Percentiles rank a stretch among this genome's conserved stretches.
phyloP scores from a whole-genome alignment of 768 basidiomycete species.

The Kwoniella heveanensis region DNA sequence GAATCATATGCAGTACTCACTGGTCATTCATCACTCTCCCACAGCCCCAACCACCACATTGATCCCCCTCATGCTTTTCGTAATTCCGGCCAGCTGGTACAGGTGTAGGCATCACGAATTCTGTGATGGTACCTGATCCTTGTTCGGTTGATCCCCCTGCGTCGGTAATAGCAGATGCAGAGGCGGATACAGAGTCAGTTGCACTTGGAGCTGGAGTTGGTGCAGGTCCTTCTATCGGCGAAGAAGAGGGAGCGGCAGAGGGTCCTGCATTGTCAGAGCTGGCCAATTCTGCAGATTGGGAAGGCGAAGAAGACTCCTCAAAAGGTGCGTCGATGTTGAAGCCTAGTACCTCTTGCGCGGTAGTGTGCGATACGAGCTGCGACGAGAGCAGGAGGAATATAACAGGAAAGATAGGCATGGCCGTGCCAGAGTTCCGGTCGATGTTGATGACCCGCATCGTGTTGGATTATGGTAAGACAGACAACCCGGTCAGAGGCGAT shows the following conservation, averaged over 20 bases:
- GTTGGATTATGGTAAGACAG: too few relatives aligned
- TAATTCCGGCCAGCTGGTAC: slow-evolving; percentile 15
- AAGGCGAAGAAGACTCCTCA: not conserved
- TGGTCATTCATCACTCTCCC: slow-evolving; percentile 27
- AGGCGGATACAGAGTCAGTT: not conserved
- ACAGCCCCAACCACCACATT: slow-evolving; percentile 37
- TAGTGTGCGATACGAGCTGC: not conserved
- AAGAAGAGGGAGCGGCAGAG: too few relatives aligned
- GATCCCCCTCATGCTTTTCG: slow-evolving; percentile 20
- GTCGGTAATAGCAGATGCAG: not conserved
- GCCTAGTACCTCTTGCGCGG: slow-evolving; percentile 2
- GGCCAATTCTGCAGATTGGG: not conserved
- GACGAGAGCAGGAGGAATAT: not conserved
- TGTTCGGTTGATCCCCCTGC: not conserved
- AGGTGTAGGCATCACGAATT: slow-evolving; percentile 28
- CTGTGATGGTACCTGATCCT: slow-evolving; percentile 8
- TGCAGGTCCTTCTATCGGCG: too few relatives aligned
- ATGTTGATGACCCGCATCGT: too few relatives aligned
- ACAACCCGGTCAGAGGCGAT: too few relatives aligned
- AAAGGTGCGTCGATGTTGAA: not conserved
- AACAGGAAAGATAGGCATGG: not conserved
- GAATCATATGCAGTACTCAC: too few relatives aligned
- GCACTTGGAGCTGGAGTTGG: too few relatives aligned
- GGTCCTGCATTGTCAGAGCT: not conserved
- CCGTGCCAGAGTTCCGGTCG: slow-evolving; percentile 1